These are phyloP conservation scores for Didymellaceae sp. DNA, from an alignment of 2,329 filamentous ascomycete genomes.

Conservation along the genomic window DNA sequence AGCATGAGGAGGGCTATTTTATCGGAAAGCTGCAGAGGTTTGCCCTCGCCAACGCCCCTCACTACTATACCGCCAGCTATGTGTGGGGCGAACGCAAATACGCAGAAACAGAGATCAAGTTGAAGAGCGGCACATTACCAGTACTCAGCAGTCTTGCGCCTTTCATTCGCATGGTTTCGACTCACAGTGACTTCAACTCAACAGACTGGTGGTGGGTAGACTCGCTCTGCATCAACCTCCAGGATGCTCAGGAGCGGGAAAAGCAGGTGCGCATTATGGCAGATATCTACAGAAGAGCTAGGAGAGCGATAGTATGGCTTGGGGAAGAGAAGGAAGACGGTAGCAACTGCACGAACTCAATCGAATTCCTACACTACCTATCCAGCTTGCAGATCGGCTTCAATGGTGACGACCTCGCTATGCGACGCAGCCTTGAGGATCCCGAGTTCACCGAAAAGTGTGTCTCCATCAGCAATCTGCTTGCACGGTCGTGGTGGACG, in stretches of 20 bases:
- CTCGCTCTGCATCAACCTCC: conserved; percentile 39
- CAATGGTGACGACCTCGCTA: conserved; percentile 23
- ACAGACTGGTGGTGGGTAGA: conserved; percentile 45
- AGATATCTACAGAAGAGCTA: conserved; percentile 35
- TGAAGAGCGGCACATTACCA: conserved; percentile 25
- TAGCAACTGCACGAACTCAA: conserved; percentile 35
- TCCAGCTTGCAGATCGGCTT: conserved; percentile 27
- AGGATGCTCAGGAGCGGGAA: conserved; percentile 33
- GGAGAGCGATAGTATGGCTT: conserved; percentile 34
- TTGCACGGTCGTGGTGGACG: conserved; percentile 39
- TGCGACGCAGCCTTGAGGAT: conserved; percentile 25
- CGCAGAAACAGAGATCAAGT: conserved; percentile 15
- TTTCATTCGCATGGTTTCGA: conserved; percentile 33
- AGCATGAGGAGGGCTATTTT: conserved; percentile 17
- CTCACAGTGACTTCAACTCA: conserved; percentile 28
- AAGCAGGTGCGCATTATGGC: conserved; percentile 43
- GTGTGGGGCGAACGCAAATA: conserved; percentile 33
- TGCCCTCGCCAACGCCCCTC: conserved; percentile 31
- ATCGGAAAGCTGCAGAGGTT: conserved; percentile 31
- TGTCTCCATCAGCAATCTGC: conserved; percentile 28
- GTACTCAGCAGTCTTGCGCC: conserved; percentile 30
- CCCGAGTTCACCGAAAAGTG: conserved; percentile 28
- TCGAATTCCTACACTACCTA: conserved; percentile 35
- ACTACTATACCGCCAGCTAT: conserved; percentile 40
- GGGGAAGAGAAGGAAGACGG: conserved; percentile 53